phyloP scores from a whole-genome alignment of 2,329 filamentous ascomycete species.

The Xylaria arbuscula region DNA sequence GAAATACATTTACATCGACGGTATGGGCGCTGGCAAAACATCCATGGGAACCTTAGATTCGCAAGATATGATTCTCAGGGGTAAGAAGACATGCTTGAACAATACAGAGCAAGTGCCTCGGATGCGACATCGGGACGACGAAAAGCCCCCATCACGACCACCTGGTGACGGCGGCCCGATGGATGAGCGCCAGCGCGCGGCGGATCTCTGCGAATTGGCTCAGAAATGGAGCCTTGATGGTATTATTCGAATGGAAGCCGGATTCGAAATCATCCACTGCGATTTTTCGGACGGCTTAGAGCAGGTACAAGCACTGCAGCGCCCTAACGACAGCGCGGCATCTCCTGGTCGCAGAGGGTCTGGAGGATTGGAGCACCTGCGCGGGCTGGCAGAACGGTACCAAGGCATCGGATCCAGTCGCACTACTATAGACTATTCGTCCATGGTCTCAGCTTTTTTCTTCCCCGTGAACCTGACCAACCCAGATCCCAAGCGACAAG shows the following conservation, averaged over 20 bases:
- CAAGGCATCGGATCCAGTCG: slow-evolving; percentile 57
- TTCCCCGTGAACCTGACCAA: slow-evolving; percentile 63
- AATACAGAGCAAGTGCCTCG: not conserved
- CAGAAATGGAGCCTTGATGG: slow-evolving; percentile 19
- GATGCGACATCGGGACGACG: slow-evolving; percentile 19
- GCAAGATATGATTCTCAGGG: slow-evolving; percentile 71
- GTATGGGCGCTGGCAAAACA: slow-evolving; percentile 75
- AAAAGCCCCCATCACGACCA: not conserved
- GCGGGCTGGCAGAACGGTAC: slow-evolving; percentile 59
- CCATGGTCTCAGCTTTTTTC: slow-evolving; percentile 63
- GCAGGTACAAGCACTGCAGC: slow-evolving; percentile 50
- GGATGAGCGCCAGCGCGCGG: slow-evolving; percentile 64
- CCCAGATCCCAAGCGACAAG: slow-evolving; percentile 49
- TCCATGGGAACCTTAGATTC: slow-evolving; percentile 73
- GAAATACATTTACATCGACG: slow-evolving; percentile 75
- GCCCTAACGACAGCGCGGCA: slow-evolving; percentile 38
- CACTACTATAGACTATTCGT: slow-evolving; percentile 59
- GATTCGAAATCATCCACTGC: slow-evolving; percentile 29
- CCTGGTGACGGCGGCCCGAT: slow-evolving; percentile 37
- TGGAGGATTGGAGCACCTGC: slow-evolving; percentile 53
- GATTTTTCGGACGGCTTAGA: slow-evolving; percentile 60
- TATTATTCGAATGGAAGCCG: slow-evolving; percentile 21
- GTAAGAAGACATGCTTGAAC: slow-evolving; percentile 46
- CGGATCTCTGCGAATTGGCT: slow-evolving; percentile 48
- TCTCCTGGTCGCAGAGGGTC: slow-evolving; percentile 11